These are phyloP conservation scores for Nasturtium officinale DNA, from an alignment of 345 rosid genomes.

Conservation along the genomic window DNA sequence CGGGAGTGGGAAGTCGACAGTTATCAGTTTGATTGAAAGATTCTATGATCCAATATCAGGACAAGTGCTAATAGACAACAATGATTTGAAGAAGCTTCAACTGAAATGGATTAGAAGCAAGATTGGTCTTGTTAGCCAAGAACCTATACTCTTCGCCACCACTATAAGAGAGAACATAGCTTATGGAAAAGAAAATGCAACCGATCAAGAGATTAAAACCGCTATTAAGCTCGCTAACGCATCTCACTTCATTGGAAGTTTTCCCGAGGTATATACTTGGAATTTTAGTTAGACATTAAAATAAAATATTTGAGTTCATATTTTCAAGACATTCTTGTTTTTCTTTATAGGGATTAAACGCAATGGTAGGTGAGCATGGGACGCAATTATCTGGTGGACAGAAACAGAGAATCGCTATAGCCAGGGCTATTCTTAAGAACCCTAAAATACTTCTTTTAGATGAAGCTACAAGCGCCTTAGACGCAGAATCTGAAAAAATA, in stretches of 20 bases:
- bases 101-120: slow-evolving; percentile 35
- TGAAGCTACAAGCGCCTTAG: slow-evolving; percentile 36
- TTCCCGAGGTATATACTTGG: slow-evolving; percentile 13
- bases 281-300: neutral
- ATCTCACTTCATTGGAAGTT: neutral
- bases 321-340: neutral
- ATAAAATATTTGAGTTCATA: neutral
- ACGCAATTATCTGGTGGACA: slow-evolving; percentile 54
- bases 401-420: slow-evolving; percentile 22
- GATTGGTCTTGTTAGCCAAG: slow-evolving; percentile 49
- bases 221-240: slow-evolving; percentile 24
- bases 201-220: slow-evolving; percentile 14
- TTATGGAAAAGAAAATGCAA: slow-evolving; percentile 24
- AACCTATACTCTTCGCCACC: slow-evolving; percentile 44
- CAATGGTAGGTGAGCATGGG: slow-evolving; percentile 57
- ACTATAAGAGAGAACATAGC: slow-evolving; percentile 50
- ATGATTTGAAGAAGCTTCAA: slow-evolving; percentile 43
- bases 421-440: slow-evolving; percentile 6
- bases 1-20: slow-evolving; percentile 57
- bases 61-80: slow-evolving; percentile 46
- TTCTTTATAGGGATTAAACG: slow-evolving; percentile 44
- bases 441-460: slow-evolving; percentile 19
- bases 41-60: slow-evolving; percentile 53
- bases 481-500: slow-evolving; percentile 55
- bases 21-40: slow-evolving; percentile 50